Base-by-base conservation (phyloP, 805 yeast genomes). In the Maudiozyma serrabonitensis region DNA sequence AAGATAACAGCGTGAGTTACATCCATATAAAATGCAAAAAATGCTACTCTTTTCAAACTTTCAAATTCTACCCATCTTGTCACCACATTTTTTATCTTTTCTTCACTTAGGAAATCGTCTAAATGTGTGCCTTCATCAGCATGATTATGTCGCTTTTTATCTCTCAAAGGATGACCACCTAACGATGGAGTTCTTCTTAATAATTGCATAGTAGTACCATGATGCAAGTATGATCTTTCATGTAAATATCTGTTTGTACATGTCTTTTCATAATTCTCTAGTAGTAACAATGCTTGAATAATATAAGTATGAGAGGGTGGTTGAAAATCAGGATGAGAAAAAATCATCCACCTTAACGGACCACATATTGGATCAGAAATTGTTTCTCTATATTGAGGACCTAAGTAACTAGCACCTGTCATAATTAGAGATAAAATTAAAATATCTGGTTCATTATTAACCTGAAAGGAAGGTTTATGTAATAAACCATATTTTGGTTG, bases 151-250 rank as follows among this genome's bases (percentile, higher is more conserved):
- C 46, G 21, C 6, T 45, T 46, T 32, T 50, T 52, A 18, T 47
- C 52, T n/a, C 67, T 50, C 50, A 68, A 47, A 0, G 88, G 86
- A 50, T 83, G 79, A 0, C 89, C 89, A 13, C 89, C 89, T 34
- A 87, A 65, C 0, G 84, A 76, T 1, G 95, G 87, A 0, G 87
- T 79, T 56, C 95, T 72, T 55, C 95, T 69, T 46, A 87, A 67
- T 41, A 87, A 67, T 64, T 87, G 95, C 40, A 87, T 81, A 0
- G 90, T 81, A 0, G 95, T 84, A 4, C 93, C 95, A 63, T 87
- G 96, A 61, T 88, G 95, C 19, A 88, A 69, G 64, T 84, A 91
- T 0, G 87, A 85, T 45, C 96, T 67, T 66, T 87, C 96, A 62
- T 87, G 96, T 57, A 85, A 65, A 40, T 69, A 68, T 56, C 96